A percentile compares a stretch with the other conserved stretches of the same genome.
phyloP scores from a whole-genome alignment of 805 yeast genomes.

The Zygoascus ofunaensis region DNA sequence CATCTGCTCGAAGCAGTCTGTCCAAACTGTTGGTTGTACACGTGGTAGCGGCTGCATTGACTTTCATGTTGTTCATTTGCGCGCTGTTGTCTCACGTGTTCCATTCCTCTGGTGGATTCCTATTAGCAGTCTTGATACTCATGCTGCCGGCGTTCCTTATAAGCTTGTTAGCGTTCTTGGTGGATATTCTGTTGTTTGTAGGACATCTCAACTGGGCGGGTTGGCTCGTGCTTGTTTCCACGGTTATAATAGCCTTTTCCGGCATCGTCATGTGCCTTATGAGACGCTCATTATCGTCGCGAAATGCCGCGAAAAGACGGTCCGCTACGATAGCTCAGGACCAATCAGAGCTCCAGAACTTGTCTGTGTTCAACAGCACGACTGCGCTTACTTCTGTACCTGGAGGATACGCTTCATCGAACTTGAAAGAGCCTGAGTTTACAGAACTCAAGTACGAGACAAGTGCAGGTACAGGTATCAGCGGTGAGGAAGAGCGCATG shows the following conservation, averaged over 20 bases:
- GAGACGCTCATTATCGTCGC: conserved; percentile 47
- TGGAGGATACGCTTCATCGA: conserved; percentile 1
- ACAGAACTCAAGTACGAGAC: conserved; percentile 17
- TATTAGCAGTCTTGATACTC: conserved; percentile 47
- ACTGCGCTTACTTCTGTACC: conserved; percentile 6
- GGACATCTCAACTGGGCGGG: conserved; percentile 75
- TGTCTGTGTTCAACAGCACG: conserved; percentile 10
- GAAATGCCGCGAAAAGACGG: conserved; percentile 19
- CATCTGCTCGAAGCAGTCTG: conserved; percentile 48
- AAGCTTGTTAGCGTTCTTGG: conserved; percentile 64
- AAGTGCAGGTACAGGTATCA: conserved; percentile 7
- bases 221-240: conserved; percentile 69
- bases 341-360: conserved; percentile 13
- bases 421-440: conserved; percentile 12
- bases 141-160: conserved; percentile 62
- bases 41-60: conserved; percentile 51
- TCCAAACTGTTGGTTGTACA: conserved; percentile 59
- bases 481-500: conserved; percentile 8
- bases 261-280: conserved; percentile 62
- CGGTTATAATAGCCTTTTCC: conserved; percentile 53
- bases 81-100: conserved; percentile 34
- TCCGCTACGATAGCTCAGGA: too few species aligned
- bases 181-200: conserved; percentile 70
- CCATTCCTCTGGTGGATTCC: conserved; percentile 33
- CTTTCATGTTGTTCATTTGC: conserved; percentile 38